Conservation (phyloP, 306 rosid species). For the Cyamopsis tetragonoloba region DNA sequence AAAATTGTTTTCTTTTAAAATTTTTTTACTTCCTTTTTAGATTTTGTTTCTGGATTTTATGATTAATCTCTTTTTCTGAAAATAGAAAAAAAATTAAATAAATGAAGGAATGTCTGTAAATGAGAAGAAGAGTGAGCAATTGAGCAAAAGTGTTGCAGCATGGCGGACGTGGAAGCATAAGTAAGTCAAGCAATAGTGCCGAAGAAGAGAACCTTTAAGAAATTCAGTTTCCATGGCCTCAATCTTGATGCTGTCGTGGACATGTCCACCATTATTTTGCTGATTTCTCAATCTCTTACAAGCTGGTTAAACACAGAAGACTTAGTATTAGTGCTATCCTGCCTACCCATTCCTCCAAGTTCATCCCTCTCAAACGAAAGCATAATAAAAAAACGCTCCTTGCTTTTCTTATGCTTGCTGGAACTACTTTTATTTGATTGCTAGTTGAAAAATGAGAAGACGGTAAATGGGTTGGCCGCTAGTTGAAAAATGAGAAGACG, state of each 20-base stretch:
- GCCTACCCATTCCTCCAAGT: slow-evolving; percentile 97
- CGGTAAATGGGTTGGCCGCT: no score
- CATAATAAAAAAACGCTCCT: not conserved
- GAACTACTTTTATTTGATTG: not conserved
- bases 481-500: no score
- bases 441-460: no score
- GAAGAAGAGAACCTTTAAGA: slow-evolving; percentile 87
- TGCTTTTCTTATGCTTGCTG: not conserved
- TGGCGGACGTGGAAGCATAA: slow-evolving; percentile 30
- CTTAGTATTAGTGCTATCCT: slow-evolving; percentile 98
- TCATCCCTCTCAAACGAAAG: slow-evolving; percentile 87
- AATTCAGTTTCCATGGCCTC: slow-evolving; percentile 79
- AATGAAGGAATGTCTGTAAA: no score
- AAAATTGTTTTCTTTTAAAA: no score
- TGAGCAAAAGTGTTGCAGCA: no score
- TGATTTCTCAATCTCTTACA: slow-evolving; percentile 92
- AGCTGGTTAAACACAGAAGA: slow-evolving; percentile 93
- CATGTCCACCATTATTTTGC: slow-evolving; percentile 90
- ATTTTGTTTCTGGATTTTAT: no score
- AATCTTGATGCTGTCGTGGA: slow-evolving; percentile 77
- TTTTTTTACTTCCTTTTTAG: no score
- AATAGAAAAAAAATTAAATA: no score
- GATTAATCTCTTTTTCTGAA: no score
- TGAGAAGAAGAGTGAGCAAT: no score
- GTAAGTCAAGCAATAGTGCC: slow-evolving; percentile 29